Evolutionary conservation across 2,329 filamentous ascomycete genomes (phyloP).

Genomic region (Ophiocordyceps australis): DNA sequence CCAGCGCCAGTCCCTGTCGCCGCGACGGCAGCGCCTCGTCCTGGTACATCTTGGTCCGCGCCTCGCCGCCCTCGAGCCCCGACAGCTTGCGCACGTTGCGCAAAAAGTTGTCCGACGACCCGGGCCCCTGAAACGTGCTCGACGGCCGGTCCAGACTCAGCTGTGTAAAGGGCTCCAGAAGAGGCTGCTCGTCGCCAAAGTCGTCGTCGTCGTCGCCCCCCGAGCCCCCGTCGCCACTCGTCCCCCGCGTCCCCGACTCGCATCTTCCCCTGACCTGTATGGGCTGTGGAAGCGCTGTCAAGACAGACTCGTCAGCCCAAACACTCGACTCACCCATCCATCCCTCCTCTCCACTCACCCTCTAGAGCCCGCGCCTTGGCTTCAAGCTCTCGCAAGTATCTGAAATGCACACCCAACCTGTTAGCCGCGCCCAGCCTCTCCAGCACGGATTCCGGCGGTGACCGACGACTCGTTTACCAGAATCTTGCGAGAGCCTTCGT

Average conservation of each 20-base stretch:
- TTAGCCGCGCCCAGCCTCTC: neutral
- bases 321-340: too few relatives aligned
- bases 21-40: slow-evolving; percentile 14
- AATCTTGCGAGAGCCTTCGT: slow-evolving; percentile 15
- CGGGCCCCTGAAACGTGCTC: slow-evolving; percentile 16
- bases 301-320: too few relatives aligned
- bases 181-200: slow-evolving; percentile 11
- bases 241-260: too few relatives aligned
- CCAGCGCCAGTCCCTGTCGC: slow-evolving; percentile 6
- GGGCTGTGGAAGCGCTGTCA: too few relatives aligned
- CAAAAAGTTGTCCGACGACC: slow-evolving; percentile 18
- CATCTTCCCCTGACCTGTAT: too few relatives aligned
- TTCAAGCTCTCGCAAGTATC: slow-evolving; percentile 15
- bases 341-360: too few relatives aligned
- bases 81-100: slow-evolving; percentile 16
- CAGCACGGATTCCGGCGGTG: too few relatives aligned
- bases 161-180: slow-evolving; percentile 16
- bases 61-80: slow-evolving; percentile 13
- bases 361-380: slow-evolving; percentile 13
- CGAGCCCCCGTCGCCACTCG: too few relatives aligned
- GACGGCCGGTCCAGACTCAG: slow-evolving; percentile 13
- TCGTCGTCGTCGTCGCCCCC: slow-evolving; percentile 9
- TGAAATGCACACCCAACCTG: slow-evolving; percentile 1
- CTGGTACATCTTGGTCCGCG: slow-evolving; percentile 14
- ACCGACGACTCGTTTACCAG: slow-evolving; percentile 14